Percentiles rank a stretch among this genome's conserved stretches.
Evolutionary conservation across 148 eudicot genomes (phyloP).

Genomic region (Nepenthes gracilis): DNA sequence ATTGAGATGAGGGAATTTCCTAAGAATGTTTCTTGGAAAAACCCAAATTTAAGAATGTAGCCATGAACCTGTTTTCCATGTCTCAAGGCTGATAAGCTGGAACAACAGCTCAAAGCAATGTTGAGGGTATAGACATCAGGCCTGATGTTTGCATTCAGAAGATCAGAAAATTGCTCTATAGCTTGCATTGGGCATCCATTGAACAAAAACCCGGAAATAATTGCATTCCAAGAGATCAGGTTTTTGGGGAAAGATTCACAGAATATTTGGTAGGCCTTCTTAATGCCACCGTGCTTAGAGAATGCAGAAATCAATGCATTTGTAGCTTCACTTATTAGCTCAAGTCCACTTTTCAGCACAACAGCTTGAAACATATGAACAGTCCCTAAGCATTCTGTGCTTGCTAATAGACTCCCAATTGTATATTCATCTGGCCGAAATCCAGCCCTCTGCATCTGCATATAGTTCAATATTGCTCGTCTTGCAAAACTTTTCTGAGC

Average conservation of each 20-base stretch:
- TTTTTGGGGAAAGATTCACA: constrained; percentile 23
- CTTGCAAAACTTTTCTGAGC: constrained; percentile 27
- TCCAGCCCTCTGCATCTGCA: constrained; percentile 46
- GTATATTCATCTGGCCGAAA: constrained; percentile 68
- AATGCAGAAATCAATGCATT: constrained; percentile 70
- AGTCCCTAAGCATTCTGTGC: constrained; percentile 22
- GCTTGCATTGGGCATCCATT: constrained; percentile 39
- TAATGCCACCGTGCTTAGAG: constrained; percentile 34
- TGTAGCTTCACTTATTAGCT: constrained; percentile 33
- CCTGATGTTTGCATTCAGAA: constrained; percentile 21
- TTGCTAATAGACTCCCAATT: constrained; percentile 50
- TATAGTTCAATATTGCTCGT: constrained; percentile 30
- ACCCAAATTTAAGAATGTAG: constrained; percentile 36
- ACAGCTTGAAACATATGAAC: constrained; percentile 47
- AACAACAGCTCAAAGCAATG: constrained; percentile 53
- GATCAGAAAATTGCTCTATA: constrained; percentile 34
- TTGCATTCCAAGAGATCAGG: constrained; percentile 64
- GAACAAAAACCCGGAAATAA: constrained; percentile 46
- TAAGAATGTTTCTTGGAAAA: constrained; percentile 28
- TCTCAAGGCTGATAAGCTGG: constrained; percentile 32
- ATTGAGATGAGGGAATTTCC: constrained; percentile 55
- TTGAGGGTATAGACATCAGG: constrained; percentile 50
- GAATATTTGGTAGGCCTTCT: constrained; percentile 38
- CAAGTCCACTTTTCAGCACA: constrained; percentile 42
- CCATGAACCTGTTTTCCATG: constrained; percentile 63